phyloP scores from a whole-genome alignment of 2,329 filamentous ascomycete genomes.

The Teratosphaeria zuluensis region DNA sequence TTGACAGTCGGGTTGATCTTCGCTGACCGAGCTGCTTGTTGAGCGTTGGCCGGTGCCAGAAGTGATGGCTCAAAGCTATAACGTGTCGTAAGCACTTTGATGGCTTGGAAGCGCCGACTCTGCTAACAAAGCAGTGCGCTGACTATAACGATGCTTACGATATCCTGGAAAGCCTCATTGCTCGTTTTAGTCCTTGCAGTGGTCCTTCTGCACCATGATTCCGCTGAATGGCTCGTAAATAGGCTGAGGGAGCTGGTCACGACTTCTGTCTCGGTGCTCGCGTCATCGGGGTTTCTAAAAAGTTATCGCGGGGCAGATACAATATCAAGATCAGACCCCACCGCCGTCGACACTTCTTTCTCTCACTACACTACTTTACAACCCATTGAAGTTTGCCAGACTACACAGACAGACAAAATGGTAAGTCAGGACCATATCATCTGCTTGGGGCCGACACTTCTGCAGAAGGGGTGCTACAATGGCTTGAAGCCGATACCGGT shows the following conservation, averaged over 20 bases:
- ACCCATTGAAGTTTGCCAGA: neutral
- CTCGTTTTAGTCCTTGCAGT: neutral
- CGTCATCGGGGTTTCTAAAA: neutral
- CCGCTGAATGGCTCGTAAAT: neutral
- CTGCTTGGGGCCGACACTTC: neutral
- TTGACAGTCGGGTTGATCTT: neutral
- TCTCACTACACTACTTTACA: neutral
- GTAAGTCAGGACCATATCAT: neutral
- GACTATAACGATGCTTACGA: neutral
- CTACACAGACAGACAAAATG: neutral
- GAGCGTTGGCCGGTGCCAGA: neutral
- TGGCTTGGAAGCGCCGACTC: neutral
- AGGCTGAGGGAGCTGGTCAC: neutral
- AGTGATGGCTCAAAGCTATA: neutral
- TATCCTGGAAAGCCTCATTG: neutral
- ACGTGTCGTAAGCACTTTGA: neutral
- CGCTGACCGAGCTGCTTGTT: neutral
- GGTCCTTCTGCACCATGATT: neutral
- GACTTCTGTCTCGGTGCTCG: neutral
- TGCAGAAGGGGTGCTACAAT: neutral
- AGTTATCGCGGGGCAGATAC: neutral
- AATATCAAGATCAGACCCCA: neutral
- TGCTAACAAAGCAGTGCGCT: neutral
- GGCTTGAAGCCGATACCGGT: neutral
- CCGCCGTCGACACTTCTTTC: neutral